These are phyloP conservation scores for Lactifluus piperatus DNA, from an alignment of 768 basidiomycete genomes.

Conservation along the genomic window DNA sequence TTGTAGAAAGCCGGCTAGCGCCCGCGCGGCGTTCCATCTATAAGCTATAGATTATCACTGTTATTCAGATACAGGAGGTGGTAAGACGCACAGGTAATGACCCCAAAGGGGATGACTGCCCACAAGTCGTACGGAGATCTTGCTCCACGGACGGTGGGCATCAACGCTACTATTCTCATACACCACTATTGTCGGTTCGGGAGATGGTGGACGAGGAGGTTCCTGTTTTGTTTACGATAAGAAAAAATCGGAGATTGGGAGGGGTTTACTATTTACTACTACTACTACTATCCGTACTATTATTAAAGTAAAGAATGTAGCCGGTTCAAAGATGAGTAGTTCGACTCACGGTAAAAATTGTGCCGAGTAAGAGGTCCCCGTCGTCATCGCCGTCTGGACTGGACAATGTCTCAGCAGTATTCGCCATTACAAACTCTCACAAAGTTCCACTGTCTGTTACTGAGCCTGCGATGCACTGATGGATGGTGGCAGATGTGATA, in stretches of 20 bases:
- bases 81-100: conserved; percentile 53
- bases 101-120: conserved; percentile 80
- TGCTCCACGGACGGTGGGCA: conserved; percentile 19
- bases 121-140: conserved; percentile 58
- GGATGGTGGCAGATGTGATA: no score
- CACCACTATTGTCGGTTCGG: conserved; percentile 45
- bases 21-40: conserved; percentile 77
- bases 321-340: no score
- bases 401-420: no score
- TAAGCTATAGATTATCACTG: no score
- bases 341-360: conserved; percentile 44
- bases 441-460: no score
- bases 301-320: no score
- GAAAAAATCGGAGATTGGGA: no score
- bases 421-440: no score
- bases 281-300: no score
- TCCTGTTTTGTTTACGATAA: conserved; percentile 38
- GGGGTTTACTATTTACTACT: no score
- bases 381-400: conserved; percentile 22
- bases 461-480: no score
- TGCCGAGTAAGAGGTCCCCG: conserved; percentile 31
- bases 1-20: conserved; percentile 65
- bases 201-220: conserved; percentile 57
- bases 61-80: not conserved
- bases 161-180: conserved; percentile 28